Evolutionary conservation across 306 rosid genomes (phyloP), one percentile per base, ranked within the genome.

Genomic region (Cajanus cajan): DNA sequence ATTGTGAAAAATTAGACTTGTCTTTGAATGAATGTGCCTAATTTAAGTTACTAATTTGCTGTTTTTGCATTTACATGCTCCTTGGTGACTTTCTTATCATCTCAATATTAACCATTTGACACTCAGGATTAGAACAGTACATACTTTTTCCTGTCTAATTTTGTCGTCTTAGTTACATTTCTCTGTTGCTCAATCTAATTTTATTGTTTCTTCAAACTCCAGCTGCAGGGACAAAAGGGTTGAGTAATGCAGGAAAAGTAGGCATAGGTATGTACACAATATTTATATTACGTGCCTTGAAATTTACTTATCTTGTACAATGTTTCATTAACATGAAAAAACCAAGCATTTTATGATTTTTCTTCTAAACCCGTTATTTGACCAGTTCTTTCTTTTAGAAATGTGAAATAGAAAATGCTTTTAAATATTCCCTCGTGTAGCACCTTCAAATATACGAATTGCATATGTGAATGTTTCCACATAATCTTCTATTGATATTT

Each of bases 191-290:
- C 13, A 41, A 50, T 2, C 76, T 69, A 24, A 40, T 6, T 59
- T 84, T 40, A 18, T 4, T 52, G 16, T 16, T 73, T 36, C 66
- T 83, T 84, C 14, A 15, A 45, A 21, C 48, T 84, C 11, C 21
- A 7, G 16, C 45, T 85, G 78, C 87, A 88, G 86, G 51, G 18
- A 2, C 4, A 51, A 16, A 24, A 7, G 1, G 14, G 2, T 66
- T 21, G 54, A 54, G 2, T 1, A 9, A 31, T 48, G 48, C 34
- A 25, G 78, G 74, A 8, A 87, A 74, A 64, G 2, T 86, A 2
- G 89, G 79, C 51, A 15, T 90, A 72, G 90, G 94, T 88, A 87
- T 54, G 0, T 4, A 28, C 10, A 24, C 21, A n/a, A 63, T 47
- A 34, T 34, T 50, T 51, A 63, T 48, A 21, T 48, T 44, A 10